Base-by-base conservation (phyloP, 345 rosid genomes). In the Linum usitatissimum region DNA sequence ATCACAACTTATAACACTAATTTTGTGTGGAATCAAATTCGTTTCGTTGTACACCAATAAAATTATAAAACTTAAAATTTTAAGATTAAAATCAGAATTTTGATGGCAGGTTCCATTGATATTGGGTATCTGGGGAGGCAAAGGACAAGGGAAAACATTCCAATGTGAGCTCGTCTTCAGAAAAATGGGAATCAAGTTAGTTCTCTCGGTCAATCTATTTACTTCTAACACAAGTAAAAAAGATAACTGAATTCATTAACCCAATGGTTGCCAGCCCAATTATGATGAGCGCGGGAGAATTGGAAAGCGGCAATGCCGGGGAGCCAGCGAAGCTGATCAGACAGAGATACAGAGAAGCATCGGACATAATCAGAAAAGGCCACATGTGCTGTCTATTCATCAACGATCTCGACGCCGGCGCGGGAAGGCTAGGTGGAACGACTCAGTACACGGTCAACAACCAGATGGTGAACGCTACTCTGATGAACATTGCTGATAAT, bases 91-190 rank as follows among this genome's bases (percentile, higher is more conserved):
- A 14, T 10, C 9, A 9, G 14, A 45, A 40, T 6, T 15, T 45
- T 45, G 51, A 45, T 45, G 51, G 0, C 80, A 79, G 82, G 77
- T 83, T 69, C 83, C 81, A 55, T 73, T 80, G 3, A 78, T 80
- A n/a, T 68, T 75, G 78, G 87, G 84, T 63, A 64, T 78, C 28
- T 83, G 87, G 84, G 84, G 84, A 51, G 84, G 84, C 64, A 80
- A 80, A 76, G 84, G 87, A 21, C 87, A 82, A 68, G 87, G 84
- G 54, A 80, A 80, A 70, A 76, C 87, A 21, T 83, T 83, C 77
- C 84, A 80, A 13, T 83, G 84, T 48, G 83, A 83, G 68, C 87
- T 83, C 30, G 81, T 83, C 30, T 76, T 83, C 21, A 81, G 81
- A 57, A 83, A 78, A 68, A 76, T 80, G 84, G 84, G 87, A 70